Evolutionary conservation across 2,329 filamentous ascomycete species (phyloP), one percentile per base, ranked within the genome.

Genomic region (Myrmaecium sp.): DNA sequence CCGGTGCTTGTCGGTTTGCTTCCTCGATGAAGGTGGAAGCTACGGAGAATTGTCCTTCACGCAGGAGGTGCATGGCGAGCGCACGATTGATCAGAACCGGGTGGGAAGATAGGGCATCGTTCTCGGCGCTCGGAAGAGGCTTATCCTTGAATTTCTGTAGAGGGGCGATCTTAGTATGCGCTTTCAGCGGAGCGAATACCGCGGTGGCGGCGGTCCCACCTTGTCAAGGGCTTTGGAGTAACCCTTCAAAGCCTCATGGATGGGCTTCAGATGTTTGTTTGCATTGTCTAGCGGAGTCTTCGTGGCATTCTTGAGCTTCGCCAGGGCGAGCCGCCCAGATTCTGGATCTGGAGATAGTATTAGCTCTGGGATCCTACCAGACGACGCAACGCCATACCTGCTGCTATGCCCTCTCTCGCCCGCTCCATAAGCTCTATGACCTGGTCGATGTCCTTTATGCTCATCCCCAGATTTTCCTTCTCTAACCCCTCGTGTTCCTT

Each of bases 31-130:
- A 94, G 2, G 74, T 82, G 10, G 74, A 72, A 8, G 86, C 86
- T 2, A 93, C 84, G 13, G 64, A 66, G 51, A 98, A 98, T 46
- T 93, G 79, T 25, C 89, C 89, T 55, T 95, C 86, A 21, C 89
- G 79, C 20, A 98, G 66, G 13, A 98, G 66, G 46, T 98, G 89
- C 83, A 95, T 94, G 6, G 80, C 80, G 40, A 98, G 91, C 5
- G 89, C 86, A 30, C 84, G 72, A 54, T 94, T 91, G 46, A 95
- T 81, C 8, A 94, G 63, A 10, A 66, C 61, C 4, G 77, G 66
- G 37, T 91, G 73, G 12, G 74, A 67, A 2, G 70, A 73, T 50
- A 94, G 71, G 17, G 74, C 76, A 51, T 92, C 82, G 41, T 82
- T 74, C 31, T 84, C 78, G 42, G 72, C 77, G 9, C 74, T 78